Base-by-base conservation (phyloP, 106 monocot species). In the Phalaenopsis aphrodite region DNA sequence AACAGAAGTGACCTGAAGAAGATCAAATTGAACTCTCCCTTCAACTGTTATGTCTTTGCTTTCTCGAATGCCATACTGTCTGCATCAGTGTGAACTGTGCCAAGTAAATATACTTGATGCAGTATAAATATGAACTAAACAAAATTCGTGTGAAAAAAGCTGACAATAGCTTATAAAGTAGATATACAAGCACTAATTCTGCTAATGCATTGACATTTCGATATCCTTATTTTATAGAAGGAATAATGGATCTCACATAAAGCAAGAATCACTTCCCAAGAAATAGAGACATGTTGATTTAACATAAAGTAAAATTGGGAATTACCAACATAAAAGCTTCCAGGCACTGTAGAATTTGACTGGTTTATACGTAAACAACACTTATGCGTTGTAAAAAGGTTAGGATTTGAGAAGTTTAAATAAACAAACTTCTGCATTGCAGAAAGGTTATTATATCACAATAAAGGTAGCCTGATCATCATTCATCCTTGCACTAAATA, bases 1-100 rank as follows among this genome's bases (percentile, higher is more conserved):
- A 67, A 39, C 55, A 78, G 75, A 56, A 83, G 11, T 78, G 64
- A 95, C 99, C 95, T 99, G 99, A 88, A 99, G 84, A 79, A 99
- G 79, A 88, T 99, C 99, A 86, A 99, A 99, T 79, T 99, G 95
- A 75, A 99, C 99, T 87, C 99, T 95, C 82, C 99, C 99, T 57
- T 99, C 99, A 21, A 99, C 84, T 43, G 88, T 88, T 42, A 99
- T 88, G 82, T 95, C 99, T 84, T 99, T 99, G 84, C 99, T 99
- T 91, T 99, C 99, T 68, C 99, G 86, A 72, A 89, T 69, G 36
- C 99, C 99, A 88, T 95, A 94, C 61, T 99, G 99, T 83, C 99
- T 99, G 89, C 65, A 85, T 43, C n/a, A 80, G 30, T 78, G 7
- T 24, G 52, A 76, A 5, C n/a, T 9, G 43, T 43, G 19, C 74